Evolutionary conservation across 1,284 basidiomycete genomes (phyloP), one percentile per base, ranked within the genome.

Genomic region (Boletus austroedulis): DNA sequence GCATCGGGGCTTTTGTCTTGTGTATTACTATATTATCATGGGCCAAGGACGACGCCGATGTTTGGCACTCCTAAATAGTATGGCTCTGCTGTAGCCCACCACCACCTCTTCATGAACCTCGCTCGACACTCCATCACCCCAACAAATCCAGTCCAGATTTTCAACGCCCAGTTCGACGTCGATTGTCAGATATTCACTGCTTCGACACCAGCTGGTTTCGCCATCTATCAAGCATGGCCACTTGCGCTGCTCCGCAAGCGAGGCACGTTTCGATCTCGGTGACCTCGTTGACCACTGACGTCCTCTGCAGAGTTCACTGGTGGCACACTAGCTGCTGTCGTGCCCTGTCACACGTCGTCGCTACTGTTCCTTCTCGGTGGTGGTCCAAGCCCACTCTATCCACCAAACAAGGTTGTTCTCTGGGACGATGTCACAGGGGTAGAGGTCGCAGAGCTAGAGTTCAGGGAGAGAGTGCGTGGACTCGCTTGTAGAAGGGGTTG

Each of bases 321-420:
- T 47, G 92, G 92, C 17, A 94, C 92, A 1, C 80, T 98, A 5
- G 79, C 87, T 19, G 79, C 85, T 43, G 92, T 87, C 4, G 80
- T 92, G 5, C 92, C 93, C 2, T 76, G 94, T 54, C 92, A 95
- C 65, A 81, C 86, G 24, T 90, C 93, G 5, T 94, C 94, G 58
- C 77, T 98, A 32, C 77, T 97, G 47, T 94, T 95, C 70, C 84
- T 98, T 41, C 82, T 96, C 62, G 95, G 95, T 49, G 95, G 95
- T 50, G 94, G 94, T 31, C 80, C 86, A 51, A 90, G 89, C 69
- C 95, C 95, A n/a, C 80, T 92, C 8, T 98, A 94, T 74, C 88
- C 95, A 29, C 92, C 92, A 28, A 98, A 98, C 78, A 98, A 97
- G 77, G 91, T 95, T 48, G 82, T 97, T 56, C 74, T 98, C 48